Conservation (phyloP, 1,284 basidiomycete species). For the Pascua sp. region DNA sequence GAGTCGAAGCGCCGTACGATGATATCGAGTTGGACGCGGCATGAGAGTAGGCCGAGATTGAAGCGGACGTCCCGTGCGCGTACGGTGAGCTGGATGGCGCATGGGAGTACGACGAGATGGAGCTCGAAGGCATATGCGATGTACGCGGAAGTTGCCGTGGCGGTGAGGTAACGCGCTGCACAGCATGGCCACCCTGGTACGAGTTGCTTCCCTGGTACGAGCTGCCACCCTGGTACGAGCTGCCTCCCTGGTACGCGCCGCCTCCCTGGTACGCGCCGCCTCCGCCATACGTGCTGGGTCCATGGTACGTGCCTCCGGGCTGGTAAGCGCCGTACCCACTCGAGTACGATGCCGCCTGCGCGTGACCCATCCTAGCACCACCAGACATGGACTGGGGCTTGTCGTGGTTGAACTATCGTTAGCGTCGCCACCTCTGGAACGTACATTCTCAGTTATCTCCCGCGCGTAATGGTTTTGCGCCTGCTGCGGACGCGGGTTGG, state of each 20-base stretch:
- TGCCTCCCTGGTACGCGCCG: background rate
- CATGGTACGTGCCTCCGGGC: slow-evolving; percentile 4
- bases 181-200: background rate
- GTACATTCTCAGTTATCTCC: slow-evolving; percentile 34
- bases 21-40: too few relatives aligned
- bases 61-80: slow-evolving; percentile 7
- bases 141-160: background rate
- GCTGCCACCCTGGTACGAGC: too few relatives aligned
- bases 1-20: background rate
- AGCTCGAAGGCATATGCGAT: slow-evolving; percentile 20
- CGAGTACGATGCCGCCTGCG: slow-evolving; percentile 10
- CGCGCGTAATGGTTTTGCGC: slow-evolving; percentile 31
- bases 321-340: slow-evolving; percentile 8
- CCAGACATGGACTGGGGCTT: slow-evolving; percentile 36
- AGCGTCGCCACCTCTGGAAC: background rate
- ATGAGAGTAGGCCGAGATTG: slow-evolving; percentile 24
- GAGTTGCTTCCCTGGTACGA: too few relatives aligned
- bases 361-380: slow-evolving; percentile 19
- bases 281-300: background rate
- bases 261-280: background rate
- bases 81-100: background rate
- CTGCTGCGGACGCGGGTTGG: too few relatives aligned
- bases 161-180: background rate
- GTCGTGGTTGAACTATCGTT: slow-evolving; percentile 29
- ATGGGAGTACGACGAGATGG: slow-evolving; percentile 17